Conservation (phyloP, 192 early-diverging fungal genomes). For the Backusella morwellensis region DNA sequence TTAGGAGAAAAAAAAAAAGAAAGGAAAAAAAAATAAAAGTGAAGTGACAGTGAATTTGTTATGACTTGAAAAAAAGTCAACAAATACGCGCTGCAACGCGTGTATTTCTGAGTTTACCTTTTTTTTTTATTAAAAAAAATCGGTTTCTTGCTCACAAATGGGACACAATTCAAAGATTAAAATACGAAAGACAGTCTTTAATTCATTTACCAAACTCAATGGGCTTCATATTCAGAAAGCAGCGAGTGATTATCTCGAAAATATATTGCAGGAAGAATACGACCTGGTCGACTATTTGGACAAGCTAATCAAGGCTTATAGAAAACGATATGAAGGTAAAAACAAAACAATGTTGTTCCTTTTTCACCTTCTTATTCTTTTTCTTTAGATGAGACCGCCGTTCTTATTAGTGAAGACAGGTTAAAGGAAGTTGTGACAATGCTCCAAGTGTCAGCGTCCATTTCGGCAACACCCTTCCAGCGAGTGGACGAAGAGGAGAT, state of each 20-base stretch:
- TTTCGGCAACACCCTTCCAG: conserved; percentile 13
- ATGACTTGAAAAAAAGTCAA: neutral
- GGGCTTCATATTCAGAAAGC: conserved; percentile 76
- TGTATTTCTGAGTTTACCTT: neutral
- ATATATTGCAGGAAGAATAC: conserved; percentile 46
- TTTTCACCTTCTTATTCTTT: neutral
- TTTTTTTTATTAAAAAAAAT: neutral
- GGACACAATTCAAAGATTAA: neutral
- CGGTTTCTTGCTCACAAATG: neutral
- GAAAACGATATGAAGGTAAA: conserved; percentile 65
- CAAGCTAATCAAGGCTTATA: conserved; percentile 67
- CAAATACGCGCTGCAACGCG: neutral
- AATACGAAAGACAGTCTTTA: conserved; percentile 49
- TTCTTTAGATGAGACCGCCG: conserved; percentile 14
- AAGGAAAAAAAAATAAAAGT: neutral
- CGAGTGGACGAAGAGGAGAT: conserved; percentile 7
- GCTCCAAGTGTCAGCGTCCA: conserved; percentile 40
- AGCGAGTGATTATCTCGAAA: conserved; percentile 64
- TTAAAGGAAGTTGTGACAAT: conserved; percentile 52
- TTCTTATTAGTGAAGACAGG: conserved; percentile 39
- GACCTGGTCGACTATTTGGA: conserved; percentile 62
- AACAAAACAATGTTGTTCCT: neutral
- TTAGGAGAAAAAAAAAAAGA: neutral
- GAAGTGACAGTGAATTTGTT: neutral
- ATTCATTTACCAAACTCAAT: conserved; percentile 75